Conservation (phyloP, 2,329 filamentous ascomycete species). For the Pleomassaria siparia region DNA sequence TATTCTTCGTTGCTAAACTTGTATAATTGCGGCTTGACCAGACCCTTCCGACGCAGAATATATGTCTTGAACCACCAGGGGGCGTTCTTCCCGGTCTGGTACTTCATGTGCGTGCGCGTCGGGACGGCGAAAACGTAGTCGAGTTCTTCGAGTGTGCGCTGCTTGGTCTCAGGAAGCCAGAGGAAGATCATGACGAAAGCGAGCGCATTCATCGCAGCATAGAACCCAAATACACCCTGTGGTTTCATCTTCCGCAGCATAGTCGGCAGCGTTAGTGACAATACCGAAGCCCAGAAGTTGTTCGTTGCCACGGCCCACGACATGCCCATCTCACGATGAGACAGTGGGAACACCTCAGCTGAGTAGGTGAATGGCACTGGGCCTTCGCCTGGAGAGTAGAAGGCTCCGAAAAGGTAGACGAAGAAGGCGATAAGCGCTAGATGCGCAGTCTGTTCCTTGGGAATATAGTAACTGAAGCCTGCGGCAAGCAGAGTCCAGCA, state of each 20-base stretch:
- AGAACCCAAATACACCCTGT: constrained; percentile 63
- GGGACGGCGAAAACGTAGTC: constrained; percentile 55
- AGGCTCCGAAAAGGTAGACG: constrained; percentile 48
- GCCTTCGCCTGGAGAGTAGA: constrained; percentile 42
- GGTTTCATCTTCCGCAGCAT: constrained; percentile 56
- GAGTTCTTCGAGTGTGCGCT: constrained; percentile 51
- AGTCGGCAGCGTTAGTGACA: constrained; percentile 65
- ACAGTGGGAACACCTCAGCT: constrained; percentile 70
- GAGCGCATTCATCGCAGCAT: constrained; percentile 60
- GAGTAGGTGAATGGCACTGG: constrained; percentile 66
- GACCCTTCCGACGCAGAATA: constrained; percentile 42
- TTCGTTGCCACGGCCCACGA: constrained; percentile 68
- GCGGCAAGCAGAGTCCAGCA: constrained; percentile 50
- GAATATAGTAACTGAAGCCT: constrained; percentile 57
- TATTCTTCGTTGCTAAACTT: constrained; percentile 31
- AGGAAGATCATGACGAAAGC: constrained; percentile 67
- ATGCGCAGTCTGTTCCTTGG: constrained; percentile 42
- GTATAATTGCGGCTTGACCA: constrained; percentile 43
- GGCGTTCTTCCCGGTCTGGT: constrained; percentile 35
- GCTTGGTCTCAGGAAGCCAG: constrained; percentile 54
- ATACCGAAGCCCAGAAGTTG: constrained; percentile 59
- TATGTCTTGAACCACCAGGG: constrained; percentile 49
- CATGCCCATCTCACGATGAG: constrained; percentile 73
- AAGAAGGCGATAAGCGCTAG: constrained; percentile 58
- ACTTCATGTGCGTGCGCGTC: constrained; percentile 43